Conservation (phyloP, 169 alveolate genomes). For the Eimeria sp. region DNA sequence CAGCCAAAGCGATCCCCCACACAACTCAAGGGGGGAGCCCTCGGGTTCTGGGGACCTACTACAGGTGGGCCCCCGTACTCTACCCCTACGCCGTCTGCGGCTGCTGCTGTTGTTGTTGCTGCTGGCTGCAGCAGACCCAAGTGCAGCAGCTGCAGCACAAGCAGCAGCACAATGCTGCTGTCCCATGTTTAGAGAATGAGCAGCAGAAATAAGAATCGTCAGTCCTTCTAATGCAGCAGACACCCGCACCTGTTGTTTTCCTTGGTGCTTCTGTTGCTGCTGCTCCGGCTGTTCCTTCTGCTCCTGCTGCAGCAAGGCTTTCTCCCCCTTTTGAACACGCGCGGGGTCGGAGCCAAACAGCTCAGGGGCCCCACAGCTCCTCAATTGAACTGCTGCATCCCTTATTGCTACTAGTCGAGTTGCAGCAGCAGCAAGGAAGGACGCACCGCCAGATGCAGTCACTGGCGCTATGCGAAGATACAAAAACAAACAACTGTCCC, state of each 20-base stretch:
- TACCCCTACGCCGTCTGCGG: not conserved
- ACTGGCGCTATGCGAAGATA: not conserved
- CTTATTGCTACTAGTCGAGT: not conserved
- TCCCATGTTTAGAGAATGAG: not conserved
- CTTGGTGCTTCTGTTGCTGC: constrained; percentile 19
- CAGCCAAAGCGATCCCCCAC: constrained; percentile 19
- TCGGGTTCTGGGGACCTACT: not conserved
- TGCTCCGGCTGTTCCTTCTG: constrained; percentile 31
- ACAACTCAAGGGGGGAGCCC: not conserved
- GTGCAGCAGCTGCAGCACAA: constrained; percentile 14
- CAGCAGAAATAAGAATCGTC: not conserved
- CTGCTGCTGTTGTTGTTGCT: constrained; percentile 29
- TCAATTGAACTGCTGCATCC: not conserved
- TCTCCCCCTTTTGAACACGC: not conserved
- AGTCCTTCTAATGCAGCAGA: constrained; percentile 22
- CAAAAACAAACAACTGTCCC: not conserved
- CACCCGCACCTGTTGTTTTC: constrained; percentile 7
- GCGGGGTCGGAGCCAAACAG: not conserved
- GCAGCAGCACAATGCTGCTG: constrained; percentile 49
- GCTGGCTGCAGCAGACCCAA: not conserved
- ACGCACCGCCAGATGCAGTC: not conserved
- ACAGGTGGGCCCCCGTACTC: not conserved
- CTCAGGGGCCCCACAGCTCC: not conserved
- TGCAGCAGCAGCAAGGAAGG: constrained; percentile 40
- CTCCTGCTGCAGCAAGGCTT: not conserved